Conservation (phyloP, 163 green algal species). For the Chlamydomonas reinhardtii region DNA sequence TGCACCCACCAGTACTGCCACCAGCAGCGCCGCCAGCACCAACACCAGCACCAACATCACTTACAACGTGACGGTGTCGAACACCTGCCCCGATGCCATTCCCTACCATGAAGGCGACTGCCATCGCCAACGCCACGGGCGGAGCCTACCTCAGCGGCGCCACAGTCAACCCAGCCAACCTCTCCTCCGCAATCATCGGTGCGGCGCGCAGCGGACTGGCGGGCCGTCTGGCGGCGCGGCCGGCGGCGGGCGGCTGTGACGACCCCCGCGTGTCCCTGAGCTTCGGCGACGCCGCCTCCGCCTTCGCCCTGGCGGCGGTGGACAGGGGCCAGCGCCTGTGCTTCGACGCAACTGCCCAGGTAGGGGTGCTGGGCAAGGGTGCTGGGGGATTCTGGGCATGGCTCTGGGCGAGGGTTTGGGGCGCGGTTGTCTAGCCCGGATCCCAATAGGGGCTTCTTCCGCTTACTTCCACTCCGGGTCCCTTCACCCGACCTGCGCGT, state of each 20-base stretch:
- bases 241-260: background rate
- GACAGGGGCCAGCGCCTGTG: background rate
- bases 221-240: background rate
- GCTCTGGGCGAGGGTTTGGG: background rate
- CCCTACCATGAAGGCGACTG: too few relatives aligned
- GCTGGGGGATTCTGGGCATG: too few relatives aligned
- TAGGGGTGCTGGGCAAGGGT: background rate
- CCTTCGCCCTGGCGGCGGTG: background rate
- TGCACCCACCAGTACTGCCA: too few relatives aligned
- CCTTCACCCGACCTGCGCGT: too few relatives aligned
- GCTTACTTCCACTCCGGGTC: too few relatives aligned
- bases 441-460: too few relatives aligned
- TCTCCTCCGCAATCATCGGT: background rate
- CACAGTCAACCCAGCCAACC: background rate
- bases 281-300: background rate
- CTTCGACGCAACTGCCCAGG: background rate
- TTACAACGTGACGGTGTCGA: too few relatives aligned
- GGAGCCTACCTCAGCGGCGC: background rate
- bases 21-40: too few relatives aligned
- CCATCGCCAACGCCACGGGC: background rate
- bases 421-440: too few relatives aligned
- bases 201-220: background rate
- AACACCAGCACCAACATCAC: too few relatives aligned
- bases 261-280: background rate
- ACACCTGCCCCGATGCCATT: too few relatives aligned